Conservation (phyloP, 192 early-diverging fungal genomes). For the Backusella luteola region DNA sequence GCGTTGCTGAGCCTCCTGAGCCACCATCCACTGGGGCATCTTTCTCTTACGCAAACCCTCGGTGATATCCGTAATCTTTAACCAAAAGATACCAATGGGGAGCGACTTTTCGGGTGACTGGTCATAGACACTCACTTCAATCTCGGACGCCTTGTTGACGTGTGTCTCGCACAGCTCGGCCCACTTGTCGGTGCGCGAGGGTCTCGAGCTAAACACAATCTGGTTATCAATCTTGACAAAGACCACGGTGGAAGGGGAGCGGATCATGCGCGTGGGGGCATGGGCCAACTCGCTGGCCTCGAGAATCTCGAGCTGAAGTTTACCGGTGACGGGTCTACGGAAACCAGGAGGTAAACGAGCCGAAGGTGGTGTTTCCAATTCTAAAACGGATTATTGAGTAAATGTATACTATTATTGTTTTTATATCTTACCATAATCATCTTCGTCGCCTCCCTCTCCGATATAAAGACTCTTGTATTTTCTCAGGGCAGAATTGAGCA, state of each 20-base stretch:
- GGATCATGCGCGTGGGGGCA: constrained; percentile 52
- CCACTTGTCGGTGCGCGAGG: constrained; percentile 67
- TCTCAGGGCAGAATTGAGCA: constrained; percentile 72
- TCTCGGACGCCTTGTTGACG: constrained; percentile 87
- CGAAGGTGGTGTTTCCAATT: constrained; percentile 45
- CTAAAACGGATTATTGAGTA: not conserved
- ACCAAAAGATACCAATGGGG: constrained; percentile 86
- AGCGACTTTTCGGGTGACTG: constrained; percentile 63
- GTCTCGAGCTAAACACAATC: constrained; percentile 70
- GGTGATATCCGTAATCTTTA: constrained; percentile 89
- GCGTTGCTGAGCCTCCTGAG: constrained; percentile 29
- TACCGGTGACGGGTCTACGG: constrained; percentile 72
- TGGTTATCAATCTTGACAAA: constrained; percentile 83
- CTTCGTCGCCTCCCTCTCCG: constrained; percentile 65
- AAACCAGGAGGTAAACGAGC: constrained; percentile 54
- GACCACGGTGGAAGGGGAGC: constrained; percentile 65
- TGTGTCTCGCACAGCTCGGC: constrained; percentile 84
- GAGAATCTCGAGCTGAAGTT: constrained; percentile 62
- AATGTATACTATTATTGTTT: too few relatives aligned
- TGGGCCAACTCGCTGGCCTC: constrained; percentile 59
- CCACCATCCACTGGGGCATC: constrained; percentile 57
- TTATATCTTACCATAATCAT: constrained; percentile 57
- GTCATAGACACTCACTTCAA: constrained; percentile 90
- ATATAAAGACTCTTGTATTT: constrained; percentile 87
- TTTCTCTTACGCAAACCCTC: constrained; percentile 77